phyloP scores from a whole-genome alignment of 345 rosid genomes.

The Hevea brasiliensis region DNA sequence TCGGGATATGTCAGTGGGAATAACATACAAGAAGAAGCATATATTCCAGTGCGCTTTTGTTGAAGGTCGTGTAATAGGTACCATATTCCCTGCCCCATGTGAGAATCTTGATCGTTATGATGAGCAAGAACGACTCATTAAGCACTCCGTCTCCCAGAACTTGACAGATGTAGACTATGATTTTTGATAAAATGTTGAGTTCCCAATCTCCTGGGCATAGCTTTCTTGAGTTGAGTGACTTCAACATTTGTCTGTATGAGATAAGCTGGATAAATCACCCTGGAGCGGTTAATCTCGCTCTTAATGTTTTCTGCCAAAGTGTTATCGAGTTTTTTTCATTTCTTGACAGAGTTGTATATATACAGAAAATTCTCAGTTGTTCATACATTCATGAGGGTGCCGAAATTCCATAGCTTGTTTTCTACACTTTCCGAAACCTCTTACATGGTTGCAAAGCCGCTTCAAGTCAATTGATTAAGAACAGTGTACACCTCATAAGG shows the following conservation, averaged over 20 bases:
- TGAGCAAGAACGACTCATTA: constrained; percentile 63
- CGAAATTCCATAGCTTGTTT: neutral
- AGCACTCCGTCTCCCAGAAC: constrained; percentile 64
- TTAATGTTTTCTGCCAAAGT: neutral
- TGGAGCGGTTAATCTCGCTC: constrained; percentile 22
- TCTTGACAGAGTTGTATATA: constrained; percentile 24
- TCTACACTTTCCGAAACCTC: no score
- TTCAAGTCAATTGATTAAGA: neutral
- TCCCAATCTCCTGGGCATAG: neutral
- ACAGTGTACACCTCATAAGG: no score
- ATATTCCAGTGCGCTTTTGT: constrained; percentile 89
- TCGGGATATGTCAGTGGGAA: constrained; percentile 82
- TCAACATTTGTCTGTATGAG: constrained; percentile 12
- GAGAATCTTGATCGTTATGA: constrained; percentile 87
- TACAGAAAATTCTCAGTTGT: constrained; percentile 20
- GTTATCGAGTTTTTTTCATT: constrained; percentile 5
- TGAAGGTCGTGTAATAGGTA: constrained; percentile 82
- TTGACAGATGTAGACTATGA: constrained; percentile 83
- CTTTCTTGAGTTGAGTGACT: constrained; percentile 9
- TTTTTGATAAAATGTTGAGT: constrained; percentile 35
- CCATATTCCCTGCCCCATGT: constrained; percentile 84
- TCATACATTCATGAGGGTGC: constrained; percentile 11
- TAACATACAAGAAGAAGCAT: constrained; percentile 91
- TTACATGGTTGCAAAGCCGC: neutral
- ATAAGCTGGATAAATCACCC: constrained; percentile 1